These are phyloP conservation scores for Edaphochlamys debaryana DNA, from an alignment of 139 green algal species.

Conservation along the genomic window DNA sequence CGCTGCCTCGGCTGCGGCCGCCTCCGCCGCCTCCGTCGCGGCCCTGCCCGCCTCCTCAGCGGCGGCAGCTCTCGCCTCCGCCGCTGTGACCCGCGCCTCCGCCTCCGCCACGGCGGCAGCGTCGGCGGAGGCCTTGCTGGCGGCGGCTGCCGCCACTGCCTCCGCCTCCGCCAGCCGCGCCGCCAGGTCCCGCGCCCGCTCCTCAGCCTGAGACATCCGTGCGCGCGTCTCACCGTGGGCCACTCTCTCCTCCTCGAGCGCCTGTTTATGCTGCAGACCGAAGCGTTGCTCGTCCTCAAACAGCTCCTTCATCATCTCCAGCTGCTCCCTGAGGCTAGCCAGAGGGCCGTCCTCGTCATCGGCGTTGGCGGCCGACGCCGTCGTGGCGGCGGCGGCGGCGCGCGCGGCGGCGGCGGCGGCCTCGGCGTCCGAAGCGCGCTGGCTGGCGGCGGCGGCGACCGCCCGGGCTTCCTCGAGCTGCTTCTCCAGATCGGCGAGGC, in stretches of 20 bases:
- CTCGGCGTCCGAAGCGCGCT: slow-evolving; percentile 14
- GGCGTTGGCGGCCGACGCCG: neutral
- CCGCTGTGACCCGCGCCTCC: neutral
- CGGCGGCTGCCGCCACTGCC: neutral
- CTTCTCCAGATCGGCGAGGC: neutral
- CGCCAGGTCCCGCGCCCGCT: neutral
- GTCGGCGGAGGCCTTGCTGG: too few relatives aligned
- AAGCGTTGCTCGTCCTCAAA: slow-evolving; percentile 57
- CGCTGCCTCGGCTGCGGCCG: neutral
- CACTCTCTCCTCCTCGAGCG: slow-evolving; percentile 26
- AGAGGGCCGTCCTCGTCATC: slow-evolving; percentile 14
- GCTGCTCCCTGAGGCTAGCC: slow-evolving; percentile 50
- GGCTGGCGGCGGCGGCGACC: neutral
- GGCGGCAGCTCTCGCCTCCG: neutral
- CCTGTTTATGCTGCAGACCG: slow-evolving; percentile 31
- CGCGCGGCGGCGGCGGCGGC: neutral
- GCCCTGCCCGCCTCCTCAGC: neutral
- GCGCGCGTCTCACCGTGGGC: neutral
- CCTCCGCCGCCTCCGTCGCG: neutral
- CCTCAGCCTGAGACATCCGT: neutral
- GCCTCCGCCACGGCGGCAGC: neutral
- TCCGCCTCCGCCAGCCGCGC: neutral
- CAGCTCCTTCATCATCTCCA: slow-evolving; percentile 59
- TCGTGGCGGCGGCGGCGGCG: neutral
- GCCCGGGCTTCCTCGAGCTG: slow-evolving; percentile 3